Base-by-base conservation (phyloP, 805 yeast genomes). In the Candida taoyuanica region DNA sequence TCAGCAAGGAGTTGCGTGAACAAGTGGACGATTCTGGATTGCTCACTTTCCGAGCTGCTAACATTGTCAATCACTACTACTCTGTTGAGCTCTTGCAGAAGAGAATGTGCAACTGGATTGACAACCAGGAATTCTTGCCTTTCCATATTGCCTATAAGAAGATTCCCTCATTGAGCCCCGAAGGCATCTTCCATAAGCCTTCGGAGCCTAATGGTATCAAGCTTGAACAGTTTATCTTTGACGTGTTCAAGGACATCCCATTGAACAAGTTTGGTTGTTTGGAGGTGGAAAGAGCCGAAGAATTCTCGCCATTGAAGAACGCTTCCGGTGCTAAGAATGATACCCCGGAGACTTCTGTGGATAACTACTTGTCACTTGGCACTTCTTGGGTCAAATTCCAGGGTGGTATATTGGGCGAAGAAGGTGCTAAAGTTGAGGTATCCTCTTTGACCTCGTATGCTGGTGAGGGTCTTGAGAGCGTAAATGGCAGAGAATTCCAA, bases 21-120 rank as follows among this genome's bases (percentile, higher is more conserved):
- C 78, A 76, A 43, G 63, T 63, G 19, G 93, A 83, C 46, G 41
- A 44, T n/a, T 59, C 70, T 18, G 83, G 80, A 14, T 67, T 81
- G 44, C 70, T 93, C 42, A 74, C 74, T 47, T 74, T 87, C 50
- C 75, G 98, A 50, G 96, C 98, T 4, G 99, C 96, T 18, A 93
- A 93, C 63, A 93, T 93, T 47, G 99, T 93, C 39, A 93, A 93
- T 60, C 98, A 93, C 63, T 93, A 89, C 63, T 93, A 91, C 63
- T 81, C 89, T 4, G 85, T 85, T 32, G 81, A 74, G n/a, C 74
- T 88, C 53, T 67, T 93, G 52, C 60, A 64, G 19, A 48, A 64
- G 23, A 68, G 68, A 63, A 68, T 88, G 43, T 81, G 83, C 5
- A 56, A 67, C 20, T 89, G 96, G 96, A 73, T 77, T 47, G 59